A percentile compares a stretch with the other conserved stretches of the same genome.
Conservation (phyloP, 2,329 filamentous ascomycete genomes). For the Alternaria sp. region DNA sequence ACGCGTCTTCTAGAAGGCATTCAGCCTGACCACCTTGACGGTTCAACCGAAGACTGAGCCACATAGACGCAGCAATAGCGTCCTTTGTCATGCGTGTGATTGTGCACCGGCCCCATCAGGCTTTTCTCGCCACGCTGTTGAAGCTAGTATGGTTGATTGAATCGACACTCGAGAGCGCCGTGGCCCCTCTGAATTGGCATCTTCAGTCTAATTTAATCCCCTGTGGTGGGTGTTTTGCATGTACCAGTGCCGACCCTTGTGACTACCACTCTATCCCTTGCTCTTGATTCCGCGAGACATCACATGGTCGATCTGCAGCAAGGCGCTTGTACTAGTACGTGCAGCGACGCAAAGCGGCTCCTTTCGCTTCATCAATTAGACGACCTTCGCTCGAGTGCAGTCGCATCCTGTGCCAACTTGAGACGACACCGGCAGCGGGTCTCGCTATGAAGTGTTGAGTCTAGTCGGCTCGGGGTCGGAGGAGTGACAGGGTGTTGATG, state of each 20-base stretch:
- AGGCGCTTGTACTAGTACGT: slow-evolving; percentile 33
- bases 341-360: slow-evolving; percentile 41
- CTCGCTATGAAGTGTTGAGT: slow-evolving; percentile 5
- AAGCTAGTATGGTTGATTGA: not conserved
- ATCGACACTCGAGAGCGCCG: slow-evolving; percentile 12
- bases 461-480: slow-evolving; percentile 14
- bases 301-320: slow-evolving; percentile 30
- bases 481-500: slow-evolving; percentile 20
- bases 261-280: slow-evolving; percentile 13
- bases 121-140: not conserved
- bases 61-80: slow-evolving; percentile 1
- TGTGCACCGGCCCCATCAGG: not conserved
- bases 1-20: slow-evolving; percentile 35
- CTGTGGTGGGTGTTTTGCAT: slow-evolving; percentile 27
- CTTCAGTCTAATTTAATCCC: slow-evolving; percentile 30
- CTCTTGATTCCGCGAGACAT: slow-evolving; percentile 17
- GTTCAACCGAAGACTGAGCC: slow-evolving; percentile 18
- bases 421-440: slow-evolving; percentile 1
- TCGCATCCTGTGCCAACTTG: not conserved
- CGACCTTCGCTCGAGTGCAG: not conserved
- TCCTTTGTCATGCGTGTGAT: not conserved
- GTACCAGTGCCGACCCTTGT: slow-evolving; percentile 21
- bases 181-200: slow-evolving; percentile 9
- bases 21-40: slow-evolving; percentile 24
- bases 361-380: slow-evolving; percentile 12